Evolutionary conservation across 768 basidiomycete genomes (phyloP).

Genomic region (Lactarius quietus): DNA sequence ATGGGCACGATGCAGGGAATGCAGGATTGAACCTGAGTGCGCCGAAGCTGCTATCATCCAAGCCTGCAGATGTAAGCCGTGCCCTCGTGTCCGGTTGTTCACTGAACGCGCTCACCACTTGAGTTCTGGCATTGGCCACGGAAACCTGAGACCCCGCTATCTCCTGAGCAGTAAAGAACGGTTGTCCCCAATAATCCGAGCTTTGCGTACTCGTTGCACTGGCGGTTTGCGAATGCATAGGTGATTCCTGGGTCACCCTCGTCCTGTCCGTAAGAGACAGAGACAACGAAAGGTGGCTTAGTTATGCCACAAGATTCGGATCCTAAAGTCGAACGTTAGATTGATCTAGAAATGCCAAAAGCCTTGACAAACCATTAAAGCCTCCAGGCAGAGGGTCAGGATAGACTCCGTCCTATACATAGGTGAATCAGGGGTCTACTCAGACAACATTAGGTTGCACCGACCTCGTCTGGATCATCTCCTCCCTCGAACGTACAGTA

Average conservation of each 20-base stretch:
- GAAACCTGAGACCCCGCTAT: constrained; percentile 41
- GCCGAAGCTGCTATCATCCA: not conserved
- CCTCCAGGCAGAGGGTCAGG: constrained; percentile 39
- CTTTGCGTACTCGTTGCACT: constrained; percentile 47
- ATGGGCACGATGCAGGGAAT: constrained; percentile 46
- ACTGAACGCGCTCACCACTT: constrained; percentile 25
- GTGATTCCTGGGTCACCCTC: constrained; percentile 39
- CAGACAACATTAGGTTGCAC: too few relatives aligned
- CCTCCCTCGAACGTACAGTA: constrained; percentile 22
- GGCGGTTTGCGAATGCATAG: constrained; percentile 37
- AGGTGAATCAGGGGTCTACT: too few relatives aligned
- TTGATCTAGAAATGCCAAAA: too few relatives aligned
- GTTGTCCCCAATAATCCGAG: constrained; percentile 42
- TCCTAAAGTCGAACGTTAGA: constrained; percentile 14
- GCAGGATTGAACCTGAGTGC: constrained; percentile 39
- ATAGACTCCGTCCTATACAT: constrained; percentile 30
- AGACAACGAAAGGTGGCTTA: constrained; percentile 38
- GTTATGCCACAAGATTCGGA: constrained; percentile 39
- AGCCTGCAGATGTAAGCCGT: too few relatives aligned
- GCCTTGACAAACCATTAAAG: constrained; percentile 32
- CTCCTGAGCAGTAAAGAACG: constrained; percentile 44
- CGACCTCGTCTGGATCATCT: not conserved
- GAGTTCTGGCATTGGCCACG: constrained; percentile 34
- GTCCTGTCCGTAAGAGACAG: constrained; percentile 40
- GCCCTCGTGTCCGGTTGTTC: too few relatives aligned